phyloP scores from a whole-genome alignment of 306 rosid genomes.

The Phaseolus lunatus region DNA sequence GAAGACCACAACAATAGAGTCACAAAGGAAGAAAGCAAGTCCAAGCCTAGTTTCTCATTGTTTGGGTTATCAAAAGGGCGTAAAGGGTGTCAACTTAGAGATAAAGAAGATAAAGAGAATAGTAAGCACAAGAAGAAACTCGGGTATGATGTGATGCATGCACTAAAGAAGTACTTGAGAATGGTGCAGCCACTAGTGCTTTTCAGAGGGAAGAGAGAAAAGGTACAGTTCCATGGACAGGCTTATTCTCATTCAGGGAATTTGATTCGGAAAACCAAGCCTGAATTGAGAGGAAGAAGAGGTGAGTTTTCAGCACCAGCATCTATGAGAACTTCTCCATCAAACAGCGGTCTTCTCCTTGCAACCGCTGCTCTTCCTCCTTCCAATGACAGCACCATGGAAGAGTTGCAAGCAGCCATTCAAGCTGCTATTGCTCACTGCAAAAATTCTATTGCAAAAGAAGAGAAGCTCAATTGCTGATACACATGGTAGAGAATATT shows the following conservation, averaged over 20 bases:
- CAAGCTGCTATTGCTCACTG: slow-evolving; percentile 99
- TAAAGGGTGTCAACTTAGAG: slow-evolving; percentile 52
- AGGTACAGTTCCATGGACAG: slow-evolving; percentile 52
- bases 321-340: slow-evolving; percentile 88
- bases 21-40: slow-evolving; percentile 46
- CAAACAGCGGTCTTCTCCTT: slow-evolving; percentile 80
- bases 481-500: background rate
- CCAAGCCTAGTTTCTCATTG: slow-evolving; percentile 68
- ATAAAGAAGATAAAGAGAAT: slow-evolving; percentile 54
- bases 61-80: slow-evolving; percentile 68
- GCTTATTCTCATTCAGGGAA: slow-evolving; percentile 82
- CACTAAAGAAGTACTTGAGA: slow-evolving; percentile 69
- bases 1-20: slow-evolving; percentile 37
- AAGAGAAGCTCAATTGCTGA: slow-evolving; percentile 61
- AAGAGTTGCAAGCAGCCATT: slow-evolving; percentile 96
- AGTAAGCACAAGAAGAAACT: slow-evolving; percentile 54
- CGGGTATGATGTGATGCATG: slow-evolving; percentile 62
- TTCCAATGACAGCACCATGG: slow-evolving; percentile 84
- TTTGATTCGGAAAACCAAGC: slow-evolving; percentile 54
- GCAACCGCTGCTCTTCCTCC: slow-evolving; percentile 63
- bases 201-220: slow-evolving; percentile 65
- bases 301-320: slow-evolving; percentile 97
- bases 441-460: slow-evolving; percentile 81
- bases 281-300: slow-evolving; percentile 65
- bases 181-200: slow-evolving; percentile 64